Evolutionary conservation across 345 rosid genomes (phyloP), one percentile per base, ranked within the genome.

Genomic region (Erysimum cheiranthoides): DNA sequence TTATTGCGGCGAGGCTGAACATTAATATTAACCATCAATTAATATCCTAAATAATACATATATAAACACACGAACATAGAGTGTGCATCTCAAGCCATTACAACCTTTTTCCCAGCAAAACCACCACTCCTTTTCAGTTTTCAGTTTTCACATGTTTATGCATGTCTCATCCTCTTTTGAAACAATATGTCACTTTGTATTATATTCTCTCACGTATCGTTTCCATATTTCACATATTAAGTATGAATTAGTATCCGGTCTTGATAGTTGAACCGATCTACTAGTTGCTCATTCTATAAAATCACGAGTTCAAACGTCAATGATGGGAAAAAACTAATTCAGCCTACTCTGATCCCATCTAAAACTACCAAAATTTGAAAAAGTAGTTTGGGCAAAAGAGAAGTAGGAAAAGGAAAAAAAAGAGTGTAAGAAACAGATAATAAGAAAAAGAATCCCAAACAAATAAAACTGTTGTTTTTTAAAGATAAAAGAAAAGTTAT

Each of bases 11-110:
- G 38, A 16, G 56, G 12, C 27, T 68, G 61, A 76, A 53, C 64
- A 69, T 61, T 27, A 31, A 52, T 68, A 52, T n/a, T 34, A 76
- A 52, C 79, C 64, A 76, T 61, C 57, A 52, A 75, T 21, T 75
- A 67, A 75, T 59, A 30, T 40, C 28, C 38, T 38, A 60, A 58
- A 47, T 36, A 21, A 40, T n/a, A 43, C n/a, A 47, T 35, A 67
- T 16, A 18, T 38, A 51, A 27, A 11, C 27, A 27, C 25, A 36
- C 39, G 14, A 61, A 66, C 39, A 58, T 36, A 59, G 67, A 47
- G 43, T 47, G 60, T 67, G 67, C 52, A 67, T 68, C 13, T 75
- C 39, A 75, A 59, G 27, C 35, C 35, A 66, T 38, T 34, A 47
- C 32, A 17, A 57, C 13, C 57, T 43, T 35, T 73, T 16, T 65